Evolutionary conservation across 2,329 filamentous ascomycete species (phyloP).

Genomic region (Verticillium alfalfae): DNA sequence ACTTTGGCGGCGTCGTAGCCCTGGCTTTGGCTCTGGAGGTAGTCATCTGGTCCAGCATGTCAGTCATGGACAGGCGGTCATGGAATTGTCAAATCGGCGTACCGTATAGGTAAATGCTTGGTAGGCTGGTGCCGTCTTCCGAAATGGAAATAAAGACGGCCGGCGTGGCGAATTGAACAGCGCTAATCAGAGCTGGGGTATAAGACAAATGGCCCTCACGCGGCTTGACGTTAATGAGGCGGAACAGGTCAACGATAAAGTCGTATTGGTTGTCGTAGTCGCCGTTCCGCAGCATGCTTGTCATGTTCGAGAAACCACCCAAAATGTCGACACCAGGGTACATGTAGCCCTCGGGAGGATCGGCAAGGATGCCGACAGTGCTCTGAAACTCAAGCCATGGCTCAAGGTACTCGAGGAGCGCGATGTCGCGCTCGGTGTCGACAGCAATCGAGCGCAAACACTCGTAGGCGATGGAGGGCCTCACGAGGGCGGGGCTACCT

Average conservation of each 20-base stretch:
- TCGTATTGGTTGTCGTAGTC: constrained; percentile 12
- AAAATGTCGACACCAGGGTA: constrained; percentile 14
- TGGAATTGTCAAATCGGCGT: neutral
- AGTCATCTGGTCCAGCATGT: constrained; percentile 2
- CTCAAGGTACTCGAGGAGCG: constrained; percentile 10
- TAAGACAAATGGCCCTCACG: constrained; percentile 12
- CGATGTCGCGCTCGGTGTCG: constrained; percentile 7
- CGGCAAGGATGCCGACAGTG: constrained; percentile 11
- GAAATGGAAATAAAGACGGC: constrained; percentile 12
- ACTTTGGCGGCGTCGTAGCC: constrained; percentile 5
- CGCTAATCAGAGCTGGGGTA: constrained; percentile 2
- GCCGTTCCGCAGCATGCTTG: constrained; percentile 4
- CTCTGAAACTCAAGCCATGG: constrained; percentile 14
- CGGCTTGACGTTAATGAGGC: constrained; percentile 8
- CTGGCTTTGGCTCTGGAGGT: constrained; percentile 1
- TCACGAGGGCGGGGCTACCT: constrained; percentile 1
- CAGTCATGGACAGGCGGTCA: neutral
- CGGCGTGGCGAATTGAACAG: constrained; percentile 6
- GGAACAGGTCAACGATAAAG: constrained; percentile 11
- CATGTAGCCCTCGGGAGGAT: constrained; percentile 13
- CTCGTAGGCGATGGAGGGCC: constrained; percentile 11
- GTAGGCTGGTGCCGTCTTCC: constrained; percentile 6
- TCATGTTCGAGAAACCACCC: constrained; percentile 12
- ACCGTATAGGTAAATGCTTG: constrained; percentile 9
- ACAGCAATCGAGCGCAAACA: constrained; percentile 13